phyloP scores from a whole-genome alignment of 208 protist genomes.

The Trypanosoma cruzi region DNA sequence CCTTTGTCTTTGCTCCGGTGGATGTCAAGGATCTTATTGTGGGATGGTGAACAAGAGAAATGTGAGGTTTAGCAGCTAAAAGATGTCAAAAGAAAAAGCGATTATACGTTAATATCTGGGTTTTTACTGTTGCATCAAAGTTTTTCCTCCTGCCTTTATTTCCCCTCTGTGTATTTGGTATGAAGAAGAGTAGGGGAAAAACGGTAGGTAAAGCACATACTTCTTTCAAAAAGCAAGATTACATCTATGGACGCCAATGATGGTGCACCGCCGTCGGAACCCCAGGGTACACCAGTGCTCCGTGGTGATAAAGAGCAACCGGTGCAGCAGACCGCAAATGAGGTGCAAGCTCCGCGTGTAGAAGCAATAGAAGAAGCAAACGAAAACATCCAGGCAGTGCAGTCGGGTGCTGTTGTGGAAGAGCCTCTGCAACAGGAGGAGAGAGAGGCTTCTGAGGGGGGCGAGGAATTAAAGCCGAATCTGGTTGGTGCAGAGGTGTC shows the following conservation, averaged over 20 bases:
- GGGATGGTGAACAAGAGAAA: not conserved
- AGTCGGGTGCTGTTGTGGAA: not conserved
- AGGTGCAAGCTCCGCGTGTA: not conserved
- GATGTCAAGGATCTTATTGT: no score
- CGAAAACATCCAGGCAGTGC: not conserved
- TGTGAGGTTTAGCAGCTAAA: no score
- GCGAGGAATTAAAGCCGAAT: not conserved
- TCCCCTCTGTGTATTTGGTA: not conserved
- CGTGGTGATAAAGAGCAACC: not conserved
- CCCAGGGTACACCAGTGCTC: not conserved
- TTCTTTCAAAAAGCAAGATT: not conserved
- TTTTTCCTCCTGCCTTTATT: not conserved
- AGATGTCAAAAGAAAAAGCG: not conserved
- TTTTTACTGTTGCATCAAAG: no score
- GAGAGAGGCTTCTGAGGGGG: constrained; percentile 1
- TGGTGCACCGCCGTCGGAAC: constrained; percentile 7
- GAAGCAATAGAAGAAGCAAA: constrained; percentile 9
- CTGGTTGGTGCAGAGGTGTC: constrained; percentile 37
- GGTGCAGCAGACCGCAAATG: constrained; percentile 1
- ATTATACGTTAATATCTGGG: not conserved
- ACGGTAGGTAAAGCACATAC: not conserved
- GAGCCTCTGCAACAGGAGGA: not conserved
- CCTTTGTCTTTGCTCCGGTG: not conserved
- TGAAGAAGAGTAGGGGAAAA: not conserved
- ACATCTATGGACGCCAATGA: constrained; percentile 13